Conservation (phyloP, 2,329 filamentous ascomycete species). For the Zymoseptoria pseudotritici region DNA sequence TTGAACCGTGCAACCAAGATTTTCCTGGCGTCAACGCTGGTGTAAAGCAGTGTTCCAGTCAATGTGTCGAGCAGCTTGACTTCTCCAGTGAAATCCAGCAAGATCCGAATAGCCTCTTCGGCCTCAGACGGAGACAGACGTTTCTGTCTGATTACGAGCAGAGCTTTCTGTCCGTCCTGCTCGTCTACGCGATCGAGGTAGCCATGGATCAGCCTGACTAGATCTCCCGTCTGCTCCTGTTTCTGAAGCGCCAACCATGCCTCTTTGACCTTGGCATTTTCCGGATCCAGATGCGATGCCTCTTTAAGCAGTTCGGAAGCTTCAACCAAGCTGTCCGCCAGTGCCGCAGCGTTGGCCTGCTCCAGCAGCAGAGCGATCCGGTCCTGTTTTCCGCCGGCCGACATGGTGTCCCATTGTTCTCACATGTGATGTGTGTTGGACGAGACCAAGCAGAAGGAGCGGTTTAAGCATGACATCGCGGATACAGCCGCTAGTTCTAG, state of each 20-base stretch:
- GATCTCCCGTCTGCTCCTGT: slow-evolving; percentile 17
- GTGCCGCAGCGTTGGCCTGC: slow-evolving; percentile 18
- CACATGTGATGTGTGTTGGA: not conserved
- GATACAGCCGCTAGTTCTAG: not conserved
- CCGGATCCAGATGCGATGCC: slow-evolving; percentile 37
- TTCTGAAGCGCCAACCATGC: slow-evolving; percentile 35
- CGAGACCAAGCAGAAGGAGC: too few species aligned
- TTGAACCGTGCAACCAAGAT: slow-evolving; percentile 33
- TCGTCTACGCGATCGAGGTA: slow-evolving; percentile 28
- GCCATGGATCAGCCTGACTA: slow-evolving; percentile 13
- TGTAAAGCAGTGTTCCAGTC: slow-evolving; percentile 28
- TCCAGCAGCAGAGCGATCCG: slow-evolving; percentile 18
- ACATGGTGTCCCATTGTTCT: slow-evolving; percentile 21
- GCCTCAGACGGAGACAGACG: slow-evolving; percentile 33
- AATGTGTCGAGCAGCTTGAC: slow-evolving; percentile 32
- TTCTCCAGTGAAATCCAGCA: slow-evolving; percentile 34
- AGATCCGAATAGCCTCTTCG: slow-evolving; percentile 33
- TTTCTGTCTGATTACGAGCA: slow-evolving; percentile 23
- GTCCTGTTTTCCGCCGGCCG: slow-evolving; percentile 11
- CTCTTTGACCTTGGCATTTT: slow-evolving; percentile 34
- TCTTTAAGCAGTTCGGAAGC: slow-evolving; percentile 38
- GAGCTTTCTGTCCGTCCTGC: slow-evolving; percentile 35
- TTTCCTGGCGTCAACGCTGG: slow-evolving; percentile 31
- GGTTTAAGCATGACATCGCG: not conserved
- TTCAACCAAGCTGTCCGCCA: slow-evolving; percentile 28